These are phyloP conservation scores for Handroanthus guayacan DNA, from an alignment of 257 asterid species.

Conservation along the genomic window DNA sequence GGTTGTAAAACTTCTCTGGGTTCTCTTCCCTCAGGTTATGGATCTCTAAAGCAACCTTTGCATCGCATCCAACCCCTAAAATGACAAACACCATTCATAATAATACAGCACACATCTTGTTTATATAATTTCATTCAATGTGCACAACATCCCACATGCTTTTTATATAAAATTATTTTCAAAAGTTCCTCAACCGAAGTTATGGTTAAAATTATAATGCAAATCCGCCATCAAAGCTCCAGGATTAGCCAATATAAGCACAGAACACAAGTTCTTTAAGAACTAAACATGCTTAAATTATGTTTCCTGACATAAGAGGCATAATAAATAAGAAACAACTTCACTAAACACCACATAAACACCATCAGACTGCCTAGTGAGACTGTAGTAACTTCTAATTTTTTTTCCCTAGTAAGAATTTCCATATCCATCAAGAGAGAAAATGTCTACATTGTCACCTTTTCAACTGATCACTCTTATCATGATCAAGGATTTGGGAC, in stretches of 20 bases:
- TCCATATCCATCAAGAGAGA: not conserved
- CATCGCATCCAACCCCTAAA: slow-evolving; percentile 99
- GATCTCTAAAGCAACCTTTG: slow-evolving; percentile 97
- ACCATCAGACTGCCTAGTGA: not conserved
- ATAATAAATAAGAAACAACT: not conserved
- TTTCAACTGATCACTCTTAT: not conserved
- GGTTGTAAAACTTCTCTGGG: slow-evolving; percentile 98
- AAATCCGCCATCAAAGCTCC: not conserved
- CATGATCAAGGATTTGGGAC: not conserved
- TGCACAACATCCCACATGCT: slow-evolving; percentile 4
- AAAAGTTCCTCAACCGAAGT: not conserved
- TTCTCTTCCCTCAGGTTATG: slow-evolving; percentile 98
- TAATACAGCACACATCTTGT: slow-evolving; percentile 1
- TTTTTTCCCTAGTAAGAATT: not conserved
- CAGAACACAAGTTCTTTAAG: not conserved
- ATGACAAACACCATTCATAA: slow-evolving; percentile 28
- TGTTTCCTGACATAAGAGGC: slow-evolving; percentile 1
- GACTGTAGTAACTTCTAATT: not conserved
- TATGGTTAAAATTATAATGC: not conserved
- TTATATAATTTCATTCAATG: not conserved
- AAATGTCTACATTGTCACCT: not conserved
- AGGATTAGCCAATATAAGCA: not conserved
- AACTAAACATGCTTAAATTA: not conserved
- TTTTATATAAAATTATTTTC: not conserved
- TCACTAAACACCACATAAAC: not conserved